A percentile compares a stretch with the other conserved stretches of the same genome.
phyloP scores from a whole-genome alignment of 2,329 filamentous ascomycete species.

The Ophiostoma triangulosporum region DNA sequence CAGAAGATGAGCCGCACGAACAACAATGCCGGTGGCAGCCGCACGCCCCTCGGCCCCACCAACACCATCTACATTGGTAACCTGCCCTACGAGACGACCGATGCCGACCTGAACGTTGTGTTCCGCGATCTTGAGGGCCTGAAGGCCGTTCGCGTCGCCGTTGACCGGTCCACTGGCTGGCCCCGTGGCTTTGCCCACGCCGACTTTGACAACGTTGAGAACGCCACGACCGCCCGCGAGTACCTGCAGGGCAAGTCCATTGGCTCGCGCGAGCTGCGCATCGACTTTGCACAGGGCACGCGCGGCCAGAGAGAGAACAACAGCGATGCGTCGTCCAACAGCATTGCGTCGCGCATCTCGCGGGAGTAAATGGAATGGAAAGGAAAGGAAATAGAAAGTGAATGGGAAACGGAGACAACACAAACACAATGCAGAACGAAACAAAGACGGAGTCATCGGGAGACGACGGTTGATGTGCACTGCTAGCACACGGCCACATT shows the following conservation, averaged over 20 bases:
- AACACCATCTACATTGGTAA: conserved; percentile 63
- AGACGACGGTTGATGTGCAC: no score
- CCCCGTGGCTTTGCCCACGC: conserved; percentile 75
- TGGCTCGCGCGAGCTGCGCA: conserved; percentile 50
- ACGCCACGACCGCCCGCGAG: conserved; percentile 47
- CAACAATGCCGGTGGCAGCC: not conserved
- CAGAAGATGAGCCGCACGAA: not conserved
- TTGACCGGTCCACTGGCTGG: conserved; percentile 68
- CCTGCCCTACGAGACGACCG: conserved; percentile 74
- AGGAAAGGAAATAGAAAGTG: not conserved
- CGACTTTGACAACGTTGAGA: conserved; percentile 58
- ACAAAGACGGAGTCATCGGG: no score
- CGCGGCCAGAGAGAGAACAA: not conserved
- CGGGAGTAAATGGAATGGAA: not conserved
- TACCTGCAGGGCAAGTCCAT: conserved; percentile 41
- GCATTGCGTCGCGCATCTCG: not conserved
- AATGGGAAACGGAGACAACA: not conserved
- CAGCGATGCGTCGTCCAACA: not conserved
- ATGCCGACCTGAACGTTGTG: conserved; percentile 65
- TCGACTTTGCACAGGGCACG: conserved; percentile 38
- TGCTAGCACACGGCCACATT: no score
- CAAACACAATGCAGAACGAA: no score
- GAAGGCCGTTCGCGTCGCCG: conserved; percentile 64
- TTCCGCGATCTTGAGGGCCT: conserved; percentile 60
- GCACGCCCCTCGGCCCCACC: conserved; percentile 18